phyloP scores from a whole-genome alignment of 2,329 filamentous ascomycete species.

The Aureobasidium sp. region DNA sequence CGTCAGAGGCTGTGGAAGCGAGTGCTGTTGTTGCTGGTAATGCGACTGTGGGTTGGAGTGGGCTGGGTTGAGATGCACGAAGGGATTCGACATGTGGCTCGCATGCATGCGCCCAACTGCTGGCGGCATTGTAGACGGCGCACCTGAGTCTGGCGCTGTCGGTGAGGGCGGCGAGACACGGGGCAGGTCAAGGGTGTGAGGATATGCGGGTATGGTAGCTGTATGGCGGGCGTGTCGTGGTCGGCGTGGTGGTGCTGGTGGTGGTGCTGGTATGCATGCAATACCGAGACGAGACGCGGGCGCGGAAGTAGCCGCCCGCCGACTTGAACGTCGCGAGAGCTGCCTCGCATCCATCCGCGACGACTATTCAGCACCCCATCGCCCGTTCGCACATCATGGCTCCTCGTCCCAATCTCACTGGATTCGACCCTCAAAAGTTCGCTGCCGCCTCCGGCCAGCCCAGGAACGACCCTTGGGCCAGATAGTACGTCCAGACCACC shows the following conservation, averaged over 20 bases:
- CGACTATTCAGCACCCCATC: background rate
- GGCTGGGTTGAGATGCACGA: conserved; percentile 48
- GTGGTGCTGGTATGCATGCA: background rate
- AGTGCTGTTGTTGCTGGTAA: conserved; percentile 26
- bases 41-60: conserved; percentile 43
- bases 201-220: background rate
- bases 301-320: background rate
- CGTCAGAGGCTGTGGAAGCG: conserved; percentile 51
- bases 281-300: background rate
- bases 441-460: conserved; percentile 60
- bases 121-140: conserved; percentile 46
- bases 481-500: conserved; percentile 43
- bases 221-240: background rate
- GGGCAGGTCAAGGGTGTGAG: background rate
- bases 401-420: conserved; percentile 67
- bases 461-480: conserved; percentile 56
- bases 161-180: no score
- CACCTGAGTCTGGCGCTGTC: background rate
- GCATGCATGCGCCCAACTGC: conserved; percentile 52
- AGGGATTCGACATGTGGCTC: conserved; percentile 53
- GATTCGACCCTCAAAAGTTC: conserved; percentile 82
- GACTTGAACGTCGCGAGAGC: background rate
- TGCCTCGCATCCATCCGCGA: conserved; percentile 1
- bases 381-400: conserved; percentile 37
- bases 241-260: background rate